These are phyloP conservation scores for Leptodermis oblonga DNA, from an alignment of 257 asterid genomes.

Conservation along the genomic window DNA sequence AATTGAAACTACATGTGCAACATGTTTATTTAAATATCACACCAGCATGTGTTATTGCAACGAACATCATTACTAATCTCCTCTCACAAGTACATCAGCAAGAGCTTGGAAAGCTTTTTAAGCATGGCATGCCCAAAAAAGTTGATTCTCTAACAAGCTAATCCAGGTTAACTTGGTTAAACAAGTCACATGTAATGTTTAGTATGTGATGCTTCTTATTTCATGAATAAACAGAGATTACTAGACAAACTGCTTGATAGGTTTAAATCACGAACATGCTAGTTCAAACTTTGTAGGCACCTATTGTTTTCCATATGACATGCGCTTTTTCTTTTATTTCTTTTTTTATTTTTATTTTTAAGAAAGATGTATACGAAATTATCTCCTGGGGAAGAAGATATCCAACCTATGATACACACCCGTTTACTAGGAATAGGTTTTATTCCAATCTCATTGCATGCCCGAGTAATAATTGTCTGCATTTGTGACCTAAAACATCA, in stretches of 20 bases:
- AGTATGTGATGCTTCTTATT: background rate
- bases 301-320: background rate
- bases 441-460: constrained; percentile 82
- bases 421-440: constrained; percentile 86
- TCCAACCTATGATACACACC: constrained; percentile 43
- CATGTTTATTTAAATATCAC: background rate
- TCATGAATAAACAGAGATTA: background rate
- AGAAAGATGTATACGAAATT: background rate
- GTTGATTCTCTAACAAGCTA: background rate
- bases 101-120: background rate
- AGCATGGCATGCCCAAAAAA: background rate
- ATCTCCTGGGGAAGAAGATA: constrained; percentile 1
- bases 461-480: constrained; percentile 93
- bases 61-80: background rate
- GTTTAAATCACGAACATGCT: background rate
- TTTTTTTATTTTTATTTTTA: too few species aligned
- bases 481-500: constrained; percentile 74
- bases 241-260: background rate
- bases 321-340: too few species aligned
- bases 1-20: background rate
- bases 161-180: background rate
- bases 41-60: background rate
- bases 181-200: background rate
- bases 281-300: background rate
- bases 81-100: background rate